Conservation (phyloP, 352 stramenopile genomes). For the Plasmopara halstedii region DNA sequence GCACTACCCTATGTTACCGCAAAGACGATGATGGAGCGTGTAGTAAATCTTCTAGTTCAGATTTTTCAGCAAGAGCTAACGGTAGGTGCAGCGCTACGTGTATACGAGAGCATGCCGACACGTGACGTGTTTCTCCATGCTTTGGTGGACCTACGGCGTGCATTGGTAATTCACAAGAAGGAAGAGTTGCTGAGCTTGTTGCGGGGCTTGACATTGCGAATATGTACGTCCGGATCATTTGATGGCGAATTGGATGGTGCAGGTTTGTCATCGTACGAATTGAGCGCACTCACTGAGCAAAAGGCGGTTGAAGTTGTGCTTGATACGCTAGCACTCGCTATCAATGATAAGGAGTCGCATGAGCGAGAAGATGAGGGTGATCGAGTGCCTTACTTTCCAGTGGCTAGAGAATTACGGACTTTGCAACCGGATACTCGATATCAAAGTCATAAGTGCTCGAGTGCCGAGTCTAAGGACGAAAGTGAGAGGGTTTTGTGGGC, state of each 20-base stretch:
- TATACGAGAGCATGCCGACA: constrained; percentile 60
- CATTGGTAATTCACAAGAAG: constrained; percentile 47
- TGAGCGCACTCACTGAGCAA: constrained; percentile 49
- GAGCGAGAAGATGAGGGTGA: constrained; percentile 62
- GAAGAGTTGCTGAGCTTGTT: constrained; percentile 30
- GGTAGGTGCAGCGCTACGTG: constrained; percentile 40
- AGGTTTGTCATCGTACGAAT: constrained; percentile 42
- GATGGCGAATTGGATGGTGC: constrained; percentile 48
- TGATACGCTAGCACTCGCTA: constrained; percentile 41
- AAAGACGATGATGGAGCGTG: constrained; percentile 40
- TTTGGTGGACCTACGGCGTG: constrained; percentile 59
- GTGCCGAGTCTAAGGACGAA: constrained; percentile 29
- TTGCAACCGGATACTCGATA: constrained; percentile 8
- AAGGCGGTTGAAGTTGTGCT: constrained; percentile 49
- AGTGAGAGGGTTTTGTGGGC: constrained; percentile 56
- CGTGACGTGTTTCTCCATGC: constrained; percentile 75
- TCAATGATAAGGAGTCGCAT: constrained; percentile 71
- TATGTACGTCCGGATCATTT: constrained; percentile 71
- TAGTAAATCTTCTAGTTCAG: constrained; percentile 47
- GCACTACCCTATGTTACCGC: constrained; percentile 36
- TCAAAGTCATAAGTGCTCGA: constrained; percentile 12
- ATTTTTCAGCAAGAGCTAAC: constrained; percentile 79
- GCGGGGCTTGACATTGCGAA: constrained; percentile 49
- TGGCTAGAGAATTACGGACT: constrained; percentile 40
- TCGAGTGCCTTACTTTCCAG: constrained; percentile 59